Conservation (phyloP, 2,329 filamentous ascomycete species). For the Fusarium odoratissimum region DNA sequence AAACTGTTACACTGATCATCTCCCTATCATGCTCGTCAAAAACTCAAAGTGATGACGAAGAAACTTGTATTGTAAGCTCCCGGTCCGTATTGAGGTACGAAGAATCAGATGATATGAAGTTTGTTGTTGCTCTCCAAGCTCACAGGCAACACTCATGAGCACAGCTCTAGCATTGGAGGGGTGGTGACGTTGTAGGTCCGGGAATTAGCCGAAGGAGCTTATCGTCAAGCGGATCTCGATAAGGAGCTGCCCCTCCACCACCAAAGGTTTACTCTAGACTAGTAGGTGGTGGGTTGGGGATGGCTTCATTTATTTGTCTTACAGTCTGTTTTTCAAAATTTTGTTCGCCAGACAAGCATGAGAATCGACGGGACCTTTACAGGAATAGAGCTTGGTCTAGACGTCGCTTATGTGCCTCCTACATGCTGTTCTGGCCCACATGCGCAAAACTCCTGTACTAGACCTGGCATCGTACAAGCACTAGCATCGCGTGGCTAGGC, state of each 20-base stretch:
- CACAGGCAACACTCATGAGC: constrained; percentile 38
- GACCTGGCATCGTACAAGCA: background rate
- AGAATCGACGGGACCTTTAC: no score
- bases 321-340: background rate
- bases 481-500: background rate
- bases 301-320: constrained; percentile 13
- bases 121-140: constrained; percentile 23
- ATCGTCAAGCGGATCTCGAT: constrained; percentile 21
- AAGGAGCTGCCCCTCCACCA: constrained; percentile 25
- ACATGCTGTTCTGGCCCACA: background rate
- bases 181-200: constrained; percentile 37
- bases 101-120: background rate
- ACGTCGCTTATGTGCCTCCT: background rate
- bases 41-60: background rate
- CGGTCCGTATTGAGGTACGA: background rate
- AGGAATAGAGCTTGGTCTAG: background rate
- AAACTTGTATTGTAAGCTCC: background rate
- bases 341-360: no score
- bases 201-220: constrained; percentile 29
- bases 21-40: constrained; percentile 16
- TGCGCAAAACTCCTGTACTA: background rate
- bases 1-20: constrained; percentile 7
- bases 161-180: constrained; percentile 33
- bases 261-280: background rate
- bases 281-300: constrained; percentile 13